Percentiles rank a stretch among this genome's conserved stretches.
Conservation (phyloP, 2,329 filamentous ascomycete species). For the Pseudocercospora musae region DNA sequence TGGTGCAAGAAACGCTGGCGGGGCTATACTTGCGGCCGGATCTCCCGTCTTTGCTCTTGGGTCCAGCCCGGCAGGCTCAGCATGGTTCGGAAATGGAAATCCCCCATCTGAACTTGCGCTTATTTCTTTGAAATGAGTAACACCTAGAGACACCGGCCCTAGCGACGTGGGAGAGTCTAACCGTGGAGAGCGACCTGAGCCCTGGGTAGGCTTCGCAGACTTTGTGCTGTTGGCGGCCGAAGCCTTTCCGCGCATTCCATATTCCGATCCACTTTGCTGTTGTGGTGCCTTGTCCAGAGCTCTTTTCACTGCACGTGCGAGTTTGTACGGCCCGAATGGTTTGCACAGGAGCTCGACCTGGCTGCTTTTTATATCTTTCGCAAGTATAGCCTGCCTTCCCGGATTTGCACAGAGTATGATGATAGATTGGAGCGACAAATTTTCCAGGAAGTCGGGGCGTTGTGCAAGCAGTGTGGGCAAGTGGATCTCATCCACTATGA, state of each 20-base stretch:
- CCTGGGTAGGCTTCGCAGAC: background rate
- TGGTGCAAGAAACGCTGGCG: background rate
- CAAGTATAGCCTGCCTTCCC: conserved; percentile 24
- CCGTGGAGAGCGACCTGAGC: background rate
- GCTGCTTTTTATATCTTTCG: conserved; percentile 21
- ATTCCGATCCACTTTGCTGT: background rate
- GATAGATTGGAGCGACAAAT: conserved; percentile 23
- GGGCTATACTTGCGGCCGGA: background rate
- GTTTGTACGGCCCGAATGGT: conserved; percentile 24
- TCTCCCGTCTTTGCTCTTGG: background rate
- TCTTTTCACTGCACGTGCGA: conserved; percentile 15
- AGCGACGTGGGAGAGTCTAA: background rate
- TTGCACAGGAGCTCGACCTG: conserved; percentile 21
- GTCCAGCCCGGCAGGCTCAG: background rate
- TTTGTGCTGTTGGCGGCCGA: background rate
- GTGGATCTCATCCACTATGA: conserved; percentile 28
- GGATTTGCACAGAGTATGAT: conserved; percentile 37
- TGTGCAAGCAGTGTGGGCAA: conserved; percentile 20
- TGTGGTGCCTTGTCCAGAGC: conserved; percentile 12
- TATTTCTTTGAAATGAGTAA: conserved; percentile 2
- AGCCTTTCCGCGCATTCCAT: background rate
- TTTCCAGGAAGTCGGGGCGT: conserved; percentile 17
- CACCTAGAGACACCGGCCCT: background rate
- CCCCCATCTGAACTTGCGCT: conserved; percentile 10
- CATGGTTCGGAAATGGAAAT: conserved; percentile 12